Percentiles rank a stretch among this genome's conserved stretches.
Evolutionary conservation across 805 yeast species (phyloP).

Genomic region (Wickerhamomyces rabaulensis): DNA sequence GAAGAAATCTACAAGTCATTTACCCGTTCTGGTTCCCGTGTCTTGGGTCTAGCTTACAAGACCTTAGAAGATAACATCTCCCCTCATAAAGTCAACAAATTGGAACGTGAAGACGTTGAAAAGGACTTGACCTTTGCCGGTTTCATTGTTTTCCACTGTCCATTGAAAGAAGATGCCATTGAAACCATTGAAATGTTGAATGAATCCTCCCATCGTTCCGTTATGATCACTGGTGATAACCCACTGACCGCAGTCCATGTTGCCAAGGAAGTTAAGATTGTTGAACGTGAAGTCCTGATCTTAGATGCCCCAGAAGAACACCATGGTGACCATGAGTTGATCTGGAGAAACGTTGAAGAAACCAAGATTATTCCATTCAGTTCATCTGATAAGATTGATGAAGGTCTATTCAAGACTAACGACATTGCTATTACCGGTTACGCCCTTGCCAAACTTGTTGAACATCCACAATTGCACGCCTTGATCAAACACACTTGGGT

Average conservation of each 20-base stretch:
- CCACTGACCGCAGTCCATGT: constrained; percentile 98
- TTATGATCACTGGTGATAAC: constrained; percentile 98
- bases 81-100: constrained; percentile 45
- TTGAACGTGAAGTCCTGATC: constrained; percentile 77
- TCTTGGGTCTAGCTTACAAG: constrained; percentile 90
- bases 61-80: constrained; percentile 47
- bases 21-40: constrained; percentile 95
- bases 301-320: constrained; percentile 79
- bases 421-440: constrained; percentile 93
- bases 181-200: constrained; percentile 88
- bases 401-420: constrained; percentile 51
- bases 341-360: constrained; percentile 85
- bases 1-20: constrained; percentile 84
- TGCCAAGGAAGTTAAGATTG: constrained; percentile 87
- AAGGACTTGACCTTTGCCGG: constrained; percentile 76
- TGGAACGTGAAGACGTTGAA: constrained; percentile 77
- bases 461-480: constrained; percentile 63
- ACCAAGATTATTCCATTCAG: constrained; percentile 62
- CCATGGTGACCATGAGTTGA: constrained; percentile 53
- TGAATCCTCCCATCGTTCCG: constrained; percentile 90
- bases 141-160: constrained; percentile 95
- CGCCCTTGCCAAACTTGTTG: constrained; percentile 65
- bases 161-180: constrained; percentile 89
- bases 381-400: constrained; percentile 51
- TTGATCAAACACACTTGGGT: constrained; percentile 91